phyloP scores from a whole-genome alignment of 2,329 filamentous ascomycete species.

The Mycogone perniciosa region DNA sequence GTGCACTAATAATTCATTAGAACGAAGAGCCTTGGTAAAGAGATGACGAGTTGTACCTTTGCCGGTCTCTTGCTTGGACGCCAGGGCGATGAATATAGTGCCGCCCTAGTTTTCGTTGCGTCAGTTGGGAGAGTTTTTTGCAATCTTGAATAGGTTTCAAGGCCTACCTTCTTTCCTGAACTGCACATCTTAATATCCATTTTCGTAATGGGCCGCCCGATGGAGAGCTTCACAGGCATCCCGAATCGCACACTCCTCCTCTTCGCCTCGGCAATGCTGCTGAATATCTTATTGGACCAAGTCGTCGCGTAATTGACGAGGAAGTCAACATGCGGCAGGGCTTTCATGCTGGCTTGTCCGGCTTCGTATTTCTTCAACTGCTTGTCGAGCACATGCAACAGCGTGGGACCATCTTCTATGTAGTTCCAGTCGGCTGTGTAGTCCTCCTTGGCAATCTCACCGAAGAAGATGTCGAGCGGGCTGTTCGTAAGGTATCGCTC shows the following conservation, averaged over 20 bases:
- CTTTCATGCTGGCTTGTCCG: slow-evolving; percentile 41
- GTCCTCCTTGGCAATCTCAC: slow-evolving; percentile 43
- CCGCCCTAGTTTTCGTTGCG: slow-evolving; percentile 23
- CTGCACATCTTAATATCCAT: slow-evolving; percentile 54
- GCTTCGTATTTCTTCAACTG: slow-evolving; percentile 42
- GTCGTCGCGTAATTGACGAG: slow-evolving; percentile 52
- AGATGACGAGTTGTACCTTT: slow-evolving; percentile 27
- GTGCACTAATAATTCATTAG: slow-evolving; percentile 37
- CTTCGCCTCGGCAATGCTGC: slow-evolving; percentile 63
- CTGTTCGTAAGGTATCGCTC: slow-evolving; percentile 61
- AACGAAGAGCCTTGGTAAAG: background rate
- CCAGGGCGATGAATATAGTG: slow-evolving; percentile 36
- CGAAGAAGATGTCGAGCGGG: slow-evolving; percentile 53
- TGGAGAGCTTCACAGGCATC: slow-evolving; percentile 40
- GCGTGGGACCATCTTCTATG: slow-evolving; percentile 37
- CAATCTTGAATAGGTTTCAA: background rate
- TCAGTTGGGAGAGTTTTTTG: slow-evolving; percentile 9
- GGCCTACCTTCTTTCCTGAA: slow-evolving; percentile 27
- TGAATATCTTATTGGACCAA: slow-evolving; percentile 57
- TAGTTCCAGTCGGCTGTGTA: slow-evolving; percentile 41
- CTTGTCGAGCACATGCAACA: slow-evolving; percentile 44
- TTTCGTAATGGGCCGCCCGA: slow-evolving; percentile 40
- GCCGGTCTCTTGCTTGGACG: slow-evolving; percentile 29
- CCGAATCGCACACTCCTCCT: slow-evolving; percentile 63
- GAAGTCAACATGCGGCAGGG: slow-evolving; percentile 56